phyloP scores from a whole-genome alignment of 140 eudicot species.

The Stevia rebaudiana region DNA sequence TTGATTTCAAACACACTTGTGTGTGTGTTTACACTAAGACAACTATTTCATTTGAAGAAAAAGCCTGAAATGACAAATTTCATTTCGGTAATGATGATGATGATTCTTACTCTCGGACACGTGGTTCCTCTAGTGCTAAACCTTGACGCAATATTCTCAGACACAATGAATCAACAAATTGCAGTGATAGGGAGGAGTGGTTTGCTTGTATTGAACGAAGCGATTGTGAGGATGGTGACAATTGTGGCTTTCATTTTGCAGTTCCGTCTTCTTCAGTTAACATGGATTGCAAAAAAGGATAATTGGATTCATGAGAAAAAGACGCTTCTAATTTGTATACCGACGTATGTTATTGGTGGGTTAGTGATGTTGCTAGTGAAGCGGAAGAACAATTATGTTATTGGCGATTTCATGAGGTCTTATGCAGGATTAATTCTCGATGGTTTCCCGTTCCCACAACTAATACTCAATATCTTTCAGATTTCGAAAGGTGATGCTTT shows the following conservation, averaged over 20 bases:
- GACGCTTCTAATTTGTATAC: slow-evolving; percentile 27
- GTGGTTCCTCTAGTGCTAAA: slow-evolving; percentile 59
- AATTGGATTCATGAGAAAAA: slow-evolving; percentile 37
- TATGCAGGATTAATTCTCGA: slow-evolving; percentile 56
- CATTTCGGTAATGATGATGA: slow-evolving; percentile 48
- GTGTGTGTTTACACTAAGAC: slow-evolving; percentile 43
- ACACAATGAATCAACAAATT: slow-evolving; percentile 11
- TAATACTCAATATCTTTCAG: slow-evolving; percentile 43
- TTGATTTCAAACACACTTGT: slow-evolving; percentile 57
- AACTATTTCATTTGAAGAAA: slow-evolving; percentile 41
- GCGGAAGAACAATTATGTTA: slow-evolving; percentile 29
- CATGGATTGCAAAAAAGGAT: slow-evolving; percentile 42
- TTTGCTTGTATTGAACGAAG: slow-evolving; percentile 57
- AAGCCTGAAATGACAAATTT: slow-evolving; percentile 32
- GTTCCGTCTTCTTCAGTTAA: slow-evolving; percentile 48
- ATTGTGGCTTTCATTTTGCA: slow-evolving; percentile 53
- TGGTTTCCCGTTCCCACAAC: slow-evolving; percentile 62
- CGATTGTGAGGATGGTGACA: slow-evolving; percentile 45
- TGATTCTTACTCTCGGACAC: slow-evolving; percentile 54
- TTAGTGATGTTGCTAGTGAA: slow-evolving; percentile 28
- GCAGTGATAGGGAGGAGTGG: slow-evolving; percentile 22
- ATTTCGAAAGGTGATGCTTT: slow-evolving; percentile 39
- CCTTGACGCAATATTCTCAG: slow-evolving; percentile 49
- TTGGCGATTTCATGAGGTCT: no score
- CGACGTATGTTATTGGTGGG: slow-evolving; percentile 39